Conservation (phyloP, 805 yeast genomes). For the Saturnispora gosingensis region DNA sequence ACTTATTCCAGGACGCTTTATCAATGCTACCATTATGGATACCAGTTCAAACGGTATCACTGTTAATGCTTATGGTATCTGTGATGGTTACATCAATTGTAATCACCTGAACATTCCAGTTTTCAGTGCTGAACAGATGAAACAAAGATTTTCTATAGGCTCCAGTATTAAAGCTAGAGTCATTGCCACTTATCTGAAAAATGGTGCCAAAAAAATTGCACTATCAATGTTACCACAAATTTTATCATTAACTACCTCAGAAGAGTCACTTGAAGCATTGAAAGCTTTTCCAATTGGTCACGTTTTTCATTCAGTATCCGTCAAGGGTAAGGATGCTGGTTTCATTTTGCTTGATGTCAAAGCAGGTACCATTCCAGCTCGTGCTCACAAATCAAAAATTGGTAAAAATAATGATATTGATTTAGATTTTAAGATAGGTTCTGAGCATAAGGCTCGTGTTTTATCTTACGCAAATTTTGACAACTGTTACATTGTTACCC, state of each 20-base stretch:
- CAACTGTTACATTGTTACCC: constrained; percentile 53
- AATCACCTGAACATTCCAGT: constrained; percentile 47
- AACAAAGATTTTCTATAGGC: constrained; percentile 61
- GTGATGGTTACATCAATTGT: constrained; percentile 60
- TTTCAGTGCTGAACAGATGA: constrained; percentile 35
- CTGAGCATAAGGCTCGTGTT: constrained; percentile 70
- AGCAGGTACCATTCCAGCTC: constrained; percentile 46
- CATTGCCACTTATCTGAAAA: constrained; percentile 40
- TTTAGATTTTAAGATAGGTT: constrained; percentile 48
- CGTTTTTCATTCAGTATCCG: constrained; percentile 45
- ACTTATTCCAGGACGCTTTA: constrained; percentile 74
- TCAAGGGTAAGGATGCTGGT: constrained; percentile 49
- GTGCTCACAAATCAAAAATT: constrained; percentile 68
- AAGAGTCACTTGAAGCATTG: constrained; percentile 25
- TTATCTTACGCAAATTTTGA: constrained; percentile 62
- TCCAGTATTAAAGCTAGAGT: constrained; percentile 62
- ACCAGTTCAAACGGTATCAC: constrained; percentile 52
- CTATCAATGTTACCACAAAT: constrained; percentile 52
- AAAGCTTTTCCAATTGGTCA: constrained; percentile 79
- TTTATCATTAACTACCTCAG: constrained; percentile 20
- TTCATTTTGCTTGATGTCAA: constrained; percentile 53
- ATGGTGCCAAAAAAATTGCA: constrained; percentile 48
- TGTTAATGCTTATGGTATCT: constrained; percentile 67
- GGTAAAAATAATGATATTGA: constrained; percentile 38
- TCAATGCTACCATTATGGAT: constrained; percentile 62